These are phyloP conservation scores for Actinomucor elegans DNA, from an alignment of 371 early-diverging fungal genomes.

Conservation along the genomic window DNA sequence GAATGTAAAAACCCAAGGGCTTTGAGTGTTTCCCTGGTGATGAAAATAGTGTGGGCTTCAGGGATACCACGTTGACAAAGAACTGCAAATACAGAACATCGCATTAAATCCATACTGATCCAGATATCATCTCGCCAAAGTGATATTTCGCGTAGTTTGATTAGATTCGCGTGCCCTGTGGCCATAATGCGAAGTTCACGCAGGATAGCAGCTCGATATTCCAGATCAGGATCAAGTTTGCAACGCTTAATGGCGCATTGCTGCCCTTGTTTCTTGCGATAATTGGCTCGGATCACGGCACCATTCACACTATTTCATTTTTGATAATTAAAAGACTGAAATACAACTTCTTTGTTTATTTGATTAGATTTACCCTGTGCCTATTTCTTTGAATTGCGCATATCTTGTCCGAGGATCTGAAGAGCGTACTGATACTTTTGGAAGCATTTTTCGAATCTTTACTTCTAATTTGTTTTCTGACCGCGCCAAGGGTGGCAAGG, in stretches of 20 bases:
- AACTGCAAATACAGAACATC: conserved; percentile 48
- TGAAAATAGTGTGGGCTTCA: conserved; percentile 39
- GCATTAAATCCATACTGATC: conserved; percentile 54
- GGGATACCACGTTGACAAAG: conserved; percentile 51
- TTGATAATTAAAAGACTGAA: background rate
- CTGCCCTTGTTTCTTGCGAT: conserved; percentile 29
- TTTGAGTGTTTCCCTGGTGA: conserved; percentile 44
- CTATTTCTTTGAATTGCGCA: conserved; percentile 49
- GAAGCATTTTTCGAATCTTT: conserved; percentile 38
- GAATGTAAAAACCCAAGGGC: conserved; percentile 91
- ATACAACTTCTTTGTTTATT: background rate
- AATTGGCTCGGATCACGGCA: conserved; percentile 42
- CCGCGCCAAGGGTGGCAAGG: conserved; percentile 31
- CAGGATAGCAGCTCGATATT: conserved; percentile 46
- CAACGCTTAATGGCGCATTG: conserved; percentile 51
- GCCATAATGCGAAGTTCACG: conserved; percentile 50
- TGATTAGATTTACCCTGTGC: conserved; percentile 54
- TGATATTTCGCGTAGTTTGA: conserved; percentile 39
- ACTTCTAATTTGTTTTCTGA: conserved; percentile 41
- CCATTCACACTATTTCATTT: conserved; percentile 41
- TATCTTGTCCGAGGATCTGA: conserved; percentile 41
- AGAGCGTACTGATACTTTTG: conserved; percentile 31
- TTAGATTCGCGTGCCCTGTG: conserved; percentile 37
- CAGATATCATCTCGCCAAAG: conserved; percentile 45
- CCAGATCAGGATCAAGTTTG: conserved; percentile 40